Evolutionary conservation across 2,329 filamentous ascomycete species (phyloP).

Genomic region (Penicillium decumbens): DNA sequence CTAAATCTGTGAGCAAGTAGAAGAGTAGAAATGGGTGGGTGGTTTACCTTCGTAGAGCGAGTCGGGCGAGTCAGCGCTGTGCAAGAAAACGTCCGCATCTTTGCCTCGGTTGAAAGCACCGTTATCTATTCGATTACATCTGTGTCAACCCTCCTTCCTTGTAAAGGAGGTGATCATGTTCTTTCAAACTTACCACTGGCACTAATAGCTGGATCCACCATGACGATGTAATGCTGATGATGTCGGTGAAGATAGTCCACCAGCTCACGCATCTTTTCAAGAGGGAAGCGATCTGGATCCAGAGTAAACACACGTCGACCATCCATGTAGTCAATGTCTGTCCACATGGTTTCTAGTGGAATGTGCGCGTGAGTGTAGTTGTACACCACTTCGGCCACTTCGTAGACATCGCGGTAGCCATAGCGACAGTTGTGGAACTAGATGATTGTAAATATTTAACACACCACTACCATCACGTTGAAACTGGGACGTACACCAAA

Average conservation of each 20-base stretch:
- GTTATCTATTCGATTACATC: conserved; percentile 41
- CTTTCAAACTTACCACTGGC: conserved; percentile 24
- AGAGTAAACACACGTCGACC: conserved; percentile 38
- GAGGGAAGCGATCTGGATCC: conserved; percentile 36
- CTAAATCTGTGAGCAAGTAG: conserved; percentile 25
- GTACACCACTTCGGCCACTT: conserved; percentile 43
- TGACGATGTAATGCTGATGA: conserved; percentile 67
- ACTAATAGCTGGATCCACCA: conserved; percentile 61
- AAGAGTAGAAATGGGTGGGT: background rate
- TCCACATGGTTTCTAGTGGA: conserved; percentile 46
- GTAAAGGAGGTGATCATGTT: background rate
- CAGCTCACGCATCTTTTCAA: conserved; percentile 56
- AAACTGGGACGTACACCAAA: conserved; percentile 47
- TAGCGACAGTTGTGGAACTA: conserved; percentile 59
- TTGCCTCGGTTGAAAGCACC: conserved; percentile 58
- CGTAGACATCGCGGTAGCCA: conserved; percentile 52
- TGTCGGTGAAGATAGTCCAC: conserved; percentile 62
- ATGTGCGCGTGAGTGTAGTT: conserved; percentile 43
- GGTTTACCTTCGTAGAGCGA: conserved; percentile 46
- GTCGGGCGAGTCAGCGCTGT: conserved; percentile 47
- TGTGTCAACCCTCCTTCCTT: background rate
- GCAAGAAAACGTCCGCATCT: conserved; percentile 53
- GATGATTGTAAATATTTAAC: background rate
- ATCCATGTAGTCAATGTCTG: conserved; percentile 44
- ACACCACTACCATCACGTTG: background rate